Conservation (phyloP, 139 green algal species). For the Coelastrella sp. region DNA sequence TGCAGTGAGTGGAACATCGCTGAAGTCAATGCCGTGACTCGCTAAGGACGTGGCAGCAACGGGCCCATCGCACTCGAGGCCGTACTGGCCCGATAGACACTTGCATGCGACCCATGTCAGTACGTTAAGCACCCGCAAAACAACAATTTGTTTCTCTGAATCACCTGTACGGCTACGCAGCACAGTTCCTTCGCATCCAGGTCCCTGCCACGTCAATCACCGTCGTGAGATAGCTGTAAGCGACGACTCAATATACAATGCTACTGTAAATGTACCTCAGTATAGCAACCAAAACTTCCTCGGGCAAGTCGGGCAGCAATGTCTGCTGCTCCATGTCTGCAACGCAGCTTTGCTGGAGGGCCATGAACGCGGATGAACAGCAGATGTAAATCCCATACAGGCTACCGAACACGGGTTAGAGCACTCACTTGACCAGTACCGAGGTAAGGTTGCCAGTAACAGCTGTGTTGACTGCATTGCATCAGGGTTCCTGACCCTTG, state of each 20-base stretch:
- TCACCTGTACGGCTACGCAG: background rate
- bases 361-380: background rate
- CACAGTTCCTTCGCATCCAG: conserved; percentile 4
- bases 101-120: background rate
- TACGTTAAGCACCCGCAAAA: too few species aligned
- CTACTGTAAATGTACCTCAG: background rate
- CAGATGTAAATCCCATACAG: too few species aligned
- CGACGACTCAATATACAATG: background rate
- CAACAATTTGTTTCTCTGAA: too few species aligned
- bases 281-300: background rate
- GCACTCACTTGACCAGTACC: too few species aligned
- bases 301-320: conserved; percentile 21
- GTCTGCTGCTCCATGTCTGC: conserved; percentile 8
- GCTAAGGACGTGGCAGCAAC: background rate
- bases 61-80: background rate
- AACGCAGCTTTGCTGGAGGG: background rate
- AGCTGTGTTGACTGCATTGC: too few species aligned
- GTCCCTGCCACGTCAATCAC: conserved; percentile 2
- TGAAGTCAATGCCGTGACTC: background rate
- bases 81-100: background rate
- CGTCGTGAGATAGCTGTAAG: background rate
- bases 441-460: too few species aligned
- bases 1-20: background rate
- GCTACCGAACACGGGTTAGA: too few species aligned
- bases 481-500: too few species aligned